A percentile compares a stretch with the other conserved stretches of the same genome.
Conservation (phyloP, 2,329 filamentous ascomycete species). For the Diaporthe ilicicola region DNA sequence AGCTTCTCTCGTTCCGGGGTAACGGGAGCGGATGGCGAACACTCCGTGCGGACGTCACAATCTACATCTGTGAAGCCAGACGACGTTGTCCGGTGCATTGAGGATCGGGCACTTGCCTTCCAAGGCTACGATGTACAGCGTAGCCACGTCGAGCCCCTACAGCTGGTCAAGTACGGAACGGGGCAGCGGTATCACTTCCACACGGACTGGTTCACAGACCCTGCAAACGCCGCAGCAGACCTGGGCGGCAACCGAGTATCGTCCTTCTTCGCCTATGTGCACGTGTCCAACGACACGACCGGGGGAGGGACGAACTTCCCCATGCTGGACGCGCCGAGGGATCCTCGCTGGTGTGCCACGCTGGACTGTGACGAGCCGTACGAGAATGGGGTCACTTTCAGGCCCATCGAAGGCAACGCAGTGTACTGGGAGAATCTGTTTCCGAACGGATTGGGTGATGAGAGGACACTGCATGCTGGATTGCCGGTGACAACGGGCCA, state of each 20-base stretch:
- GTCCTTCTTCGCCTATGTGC: conserved; percentile 52
- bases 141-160: conserved; percentile 47
- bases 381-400: conserved; percentile 50
- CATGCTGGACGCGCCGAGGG: conserved; percentile 44
- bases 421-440: conserved; percentile 52
- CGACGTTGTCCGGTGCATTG: conserved; percentile 47
- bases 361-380: conserved; percentile 49
- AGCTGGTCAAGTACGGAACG: conserved; percentile 49
- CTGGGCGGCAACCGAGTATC: conserved; percentile 48
- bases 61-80: conserved; percentile 48
- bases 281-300: conserved; percentile 41
- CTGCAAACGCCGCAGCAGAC: conserved; percentile 41
- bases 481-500: conserved; percentile 49
- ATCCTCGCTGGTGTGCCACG: conserved; percentile 48
- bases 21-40: conserved; percentile 40
- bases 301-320: conserved; percentile 53
- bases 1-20: conserved; percentile 48
- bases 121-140: conserved; percentile 47
- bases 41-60: conserved; percentile 46
- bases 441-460: conserved; percentile 45
- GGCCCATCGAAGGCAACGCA: conserved; percentile 48
- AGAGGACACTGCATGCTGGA: conserved; percentile 50
- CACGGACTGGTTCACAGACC: conserved; percentile 51
- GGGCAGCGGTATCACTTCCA: conserved; percentile 51
- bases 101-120: conserved; percentile 48